phyloP scores from a whole-genome alignment of 1,284 basidiomycete species.

The Cerrena zonata region DNA sequence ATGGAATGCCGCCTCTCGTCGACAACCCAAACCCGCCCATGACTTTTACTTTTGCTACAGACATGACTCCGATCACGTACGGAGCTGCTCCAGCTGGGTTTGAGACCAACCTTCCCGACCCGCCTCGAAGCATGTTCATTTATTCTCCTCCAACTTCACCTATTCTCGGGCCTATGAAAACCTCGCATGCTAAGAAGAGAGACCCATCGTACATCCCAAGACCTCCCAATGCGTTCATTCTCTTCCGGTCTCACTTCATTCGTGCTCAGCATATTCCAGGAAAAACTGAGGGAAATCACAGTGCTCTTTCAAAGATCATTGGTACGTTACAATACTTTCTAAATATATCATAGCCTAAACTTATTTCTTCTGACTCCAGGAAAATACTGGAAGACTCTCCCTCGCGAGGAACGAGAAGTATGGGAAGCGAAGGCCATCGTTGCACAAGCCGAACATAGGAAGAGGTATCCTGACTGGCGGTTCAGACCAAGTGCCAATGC shows the following conservation, averaged over 20 bases:
- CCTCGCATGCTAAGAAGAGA: slow-evolving; percentile 41
- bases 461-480: slow-evolving; percentile 71
- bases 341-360: neutral
- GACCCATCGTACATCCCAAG: slow-evolving; percentile 74
- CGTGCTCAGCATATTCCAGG: slow-evolving; percentile 69
- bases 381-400: slow-evolving; percentile 56
- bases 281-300: slow-evolving; percentile 74
- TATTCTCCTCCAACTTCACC: slow-evolving; percentile 20
- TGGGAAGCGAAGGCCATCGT: slow-evolving; percentile 73
- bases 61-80: slow-evolving; percentile 40
- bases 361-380: slow-evolving; percentile 32
- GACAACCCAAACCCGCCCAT: slow-evolving; percentile 43
- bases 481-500: slow-evolving; percentile 61
- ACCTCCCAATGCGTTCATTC: slow-evolving; percentile 91
- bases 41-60: slow-evolving; percentile 44
- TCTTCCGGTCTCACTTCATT: slow-evolving; percentile 88
- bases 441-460: slow-evolving; percentile 73
- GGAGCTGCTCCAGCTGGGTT: slow-evolving; percentile 32
- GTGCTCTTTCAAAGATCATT: slow-evolving; percentile 53
- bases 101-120: slow-evolving; percentile 29
- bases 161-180: slow-evolving; percentile 23
- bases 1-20: slow-evolving; percentile 47
- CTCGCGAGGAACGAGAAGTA: slow-evolving; percentile 54
- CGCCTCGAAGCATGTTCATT: slow-evolving; percentile 16
- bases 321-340: slow-evolving; percentile 22